A percentile compares a stretch with the other conserved stretches of the same genome.
These are phyloP conservation scores for Decorospora gaudefroyi DNA, from an alignment of 2,329 filamentous ascomycete genomes.

Conservation along the genomic window DNA sequence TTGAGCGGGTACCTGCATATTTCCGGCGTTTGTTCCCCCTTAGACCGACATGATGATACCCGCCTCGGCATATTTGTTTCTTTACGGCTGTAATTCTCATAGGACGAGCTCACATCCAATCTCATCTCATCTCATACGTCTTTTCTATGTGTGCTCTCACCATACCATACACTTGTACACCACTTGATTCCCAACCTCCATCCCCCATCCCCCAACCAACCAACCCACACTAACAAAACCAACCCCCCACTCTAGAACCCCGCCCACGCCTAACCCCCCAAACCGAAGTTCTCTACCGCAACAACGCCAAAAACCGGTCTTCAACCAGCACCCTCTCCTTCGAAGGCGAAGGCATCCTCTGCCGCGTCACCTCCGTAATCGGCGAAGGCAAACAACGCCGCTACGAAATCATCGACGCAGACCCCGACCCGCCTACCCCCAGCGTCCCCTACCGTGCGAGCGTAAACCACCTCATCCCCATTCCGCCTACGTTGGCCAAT, in stretches of 20 bases:
- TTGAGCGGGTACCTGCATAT: conserved; percentile 15
- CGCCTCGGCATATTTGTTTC: conserved; percentile 21
- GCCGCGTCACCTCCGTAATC: conserved; percentile 57
- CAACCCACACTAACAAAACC: conserved; percentile 3
- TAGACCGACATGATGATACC: conserved; percentile 30
- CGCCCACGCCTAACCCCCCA: conserved; percentile 45
- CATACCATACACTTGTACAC: conserved; percentile 12
- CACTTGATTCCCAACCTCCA: not conserved
- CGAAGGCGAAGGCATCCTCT: conserved; percentile 59
- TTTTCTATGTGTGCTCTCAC: conserved; percentile 14
- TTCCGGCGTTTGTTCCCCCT: conserved; percentile 15
- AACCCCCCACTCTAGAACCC: conserved; percentile 16
- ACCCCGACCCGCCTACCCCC: conserved; percentile 49
- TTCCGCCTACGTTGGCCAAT: conserved; percentile 51
- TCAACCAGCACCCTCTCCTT: conserved; percentile 26
- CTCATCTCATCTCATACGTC: conserved; percentile 18
- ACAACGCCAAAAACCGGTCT: conserved; percentile 50
- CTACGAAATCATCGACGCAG: conserved; percentile 58
- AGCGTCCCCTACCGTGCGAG: conserved; percentile 51
- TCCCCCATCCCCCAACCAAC: conserved; percentile 1
- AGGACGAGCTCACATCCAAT: conserved; percentile 22
- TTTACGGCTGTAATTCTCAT: conserved; percentile 28
- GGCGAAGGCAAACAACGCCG: conserved; percentile 59
- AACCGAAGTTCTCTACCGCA: conserved; percentile 58
- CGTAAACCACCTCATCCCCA: conserved; percentile 53